phyloP scores from a whole-genome alignment of 129 eudicot species.

The Flaveria trinervia region DNA sequence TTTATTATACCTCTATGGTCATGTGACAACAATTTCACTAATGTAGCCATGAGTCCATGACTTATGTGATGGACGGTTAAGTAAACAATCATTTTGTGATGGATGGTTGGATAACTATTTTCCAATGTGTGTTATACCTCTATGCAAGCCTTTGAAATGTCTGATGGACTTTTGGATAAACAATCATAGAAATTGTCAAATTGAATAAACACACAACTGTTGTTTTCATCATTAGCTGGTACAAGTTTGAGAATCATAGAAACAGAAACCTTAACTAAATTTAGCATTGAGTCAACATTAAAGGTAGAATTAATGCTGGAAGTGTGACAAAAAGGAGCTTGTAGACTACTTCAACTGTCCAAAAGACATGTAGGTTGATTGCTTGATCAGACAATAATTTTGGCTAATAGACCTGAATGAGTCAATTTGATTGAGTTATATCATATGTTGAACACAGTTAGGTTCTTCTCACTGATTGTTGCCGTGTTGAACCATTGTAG shows the following conservation, averaged over 20 bases:
- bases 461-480: not conserved
- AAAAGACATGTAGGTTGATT: not conserved
- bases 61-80: not conserved
- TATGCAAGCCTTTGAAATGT: not conserved
- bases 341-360: not conserved
- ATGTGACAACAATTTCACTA: not conserved
- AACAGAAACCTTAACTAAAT: not conserved
- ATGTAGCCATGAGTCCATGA: not conserved
- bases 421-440: not conserved
- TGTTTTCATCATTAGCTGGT: not conserved
- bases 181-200: not conserved
- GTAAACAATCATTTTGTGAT: not conserved
- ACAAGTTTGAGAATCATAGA: not conserved
- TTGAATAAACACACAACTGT: not conserved
- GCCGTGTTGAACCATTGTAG: conserved; percentile 37
- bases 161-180: not conserved
- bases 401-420: not conserved
- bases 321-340: not conserved
- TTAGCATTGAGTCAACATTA: not conserved
- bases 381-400: not conserved
- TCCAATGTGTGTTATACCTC: not conserved
- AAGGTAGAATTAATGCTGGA: not conserved
- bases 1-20: not conserved
- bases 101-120: not conserved
- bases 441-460: not conserved